Evolutionary conservation across 257 asterid species (phyloP).

Genomic region (Solanum peruvianum): DNA sequence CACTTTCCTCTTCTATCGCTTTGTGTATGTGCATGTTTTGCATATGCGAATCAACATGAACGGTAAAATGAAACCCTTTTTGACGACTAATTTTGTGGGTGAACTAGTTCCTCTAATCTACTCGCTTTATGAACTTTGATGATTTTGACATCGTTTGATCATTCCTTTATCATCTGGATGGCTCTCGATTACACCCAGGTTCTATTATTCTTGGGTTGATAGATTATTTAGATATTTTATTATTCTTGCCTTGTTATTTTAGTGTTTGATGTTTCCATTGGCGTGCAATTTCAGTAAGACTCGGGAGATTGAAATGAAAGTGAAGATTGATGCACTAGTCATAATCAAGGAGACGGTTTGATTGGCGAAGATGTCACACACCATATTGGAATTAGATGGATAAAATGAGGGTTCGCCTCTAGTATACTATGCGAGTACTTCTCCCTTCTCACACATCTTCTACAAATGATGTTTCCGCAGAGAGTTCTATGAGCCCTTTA

Average conservation of each 20-base stretch:
- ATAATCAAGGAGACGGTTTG: neutral
- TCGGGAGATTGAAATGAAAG: neutral
- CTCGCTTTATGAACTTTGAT: too few relatives aligned
- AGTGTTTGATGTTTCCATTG: neutral
- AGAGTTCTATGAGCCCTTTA: constrained; percentile 31
- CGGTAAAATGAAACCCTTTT: neutral
- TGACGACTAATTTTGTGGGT: too few relatives aligned
- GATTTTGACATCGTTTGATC: too few relatives aligned
- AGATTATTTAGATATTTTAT: neutral
- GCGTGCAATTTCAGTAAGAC: neutral
- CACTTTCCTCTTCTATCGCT: neutral
- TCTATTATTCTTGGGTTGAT: neutral
- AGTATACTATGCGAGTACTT: neutral
- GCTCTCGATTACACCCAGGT: neutral
- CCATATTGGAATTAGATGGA: neutral
- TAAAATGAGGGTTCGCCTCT: neutral
- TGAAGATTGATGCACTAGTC: neutral
- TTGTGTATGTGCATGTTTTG: neutral
- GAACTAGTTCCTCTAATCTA: too few relatives aligned
- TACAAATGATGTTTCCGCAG: constrained; percentile 26
- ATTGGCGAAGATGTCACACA: neutral
- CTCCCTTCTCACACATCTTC: neutral
- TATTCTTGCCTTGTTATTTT: neutral
- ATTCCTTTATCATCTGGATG: too few relatives aligned
- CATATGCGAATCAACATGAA: neutral